A percentile compares a stretch with the other conserved stretches of the same genome.
phyloP scores from a whole-genome alignment of 1,139 yeast species.

The Suhomyces taliae region DNA sequence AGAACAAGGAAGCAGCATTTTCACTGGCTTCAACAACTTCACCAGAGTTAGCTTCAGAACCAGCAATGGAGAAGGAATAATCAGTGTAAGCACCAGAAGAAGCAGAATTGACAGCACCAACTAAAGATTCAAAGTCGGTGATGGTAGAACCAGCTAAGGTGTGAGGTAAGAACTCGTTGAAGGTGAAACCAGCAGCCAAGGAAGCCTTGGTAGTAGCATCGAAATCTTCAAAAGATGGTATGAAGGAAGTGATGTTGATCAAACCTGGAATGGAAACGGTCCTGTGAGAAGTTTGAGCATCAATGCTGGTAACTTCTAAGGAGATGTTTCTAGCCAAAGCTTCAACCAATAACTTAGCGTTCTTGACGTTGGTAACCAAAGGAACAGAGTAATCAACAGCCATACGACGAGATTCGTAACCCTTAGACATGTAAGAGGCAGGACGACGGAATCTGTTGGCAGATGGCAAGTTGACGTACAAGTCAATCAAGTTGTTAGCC shows the following conservation, averaged over 20 bases:
- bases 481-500: conserved; percentile 94
- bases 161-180: conserved; percentile 77
- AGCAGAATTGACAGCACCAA: conserved; percentile 60
- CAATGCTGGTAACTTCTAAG: conserved; percentile 72
- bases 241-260: conserved; percentile 76
- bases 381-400: conserved; percentile 99
- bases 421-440: conserved; percentile 95
- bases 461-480: conserved; percentile 95
- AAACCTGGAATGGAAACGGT: conserved; percentile 85
- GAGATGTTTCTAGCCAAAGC: conserved; percentile 75
- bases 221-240: conserved; percentile 66
- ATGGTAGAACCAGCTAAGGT: conserved; percentile 63
- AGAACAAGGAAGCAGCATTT: conserved; percentile 74
- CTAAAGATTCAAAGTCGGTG: conserved; percentile 63
- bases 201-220: conserved; percentile 70
- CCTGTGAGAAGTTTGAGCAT: conserved; percentile 88
- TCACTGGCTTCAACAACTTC: conserved; percentile 63
- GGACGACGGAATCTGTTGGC: conserved; percentile 98
- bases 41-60: conserved; percentile 66
- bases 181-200: conserved; percentile 85
- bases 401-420: conserved; percentile 98
- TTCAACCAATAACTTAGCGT: conserved; percentile 93
- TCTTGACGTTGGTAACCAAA: conserved; percentile 93
- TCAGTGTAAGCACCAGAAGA: conserved; percentile 72
- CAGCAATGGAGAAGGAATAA: conserved; percentile 81